These are phyloP conservation scores for Pseudogymnoascus sp. DNA, from an alignment of 2,329 filamentous ascomycete species.

Conservation along the genomic window DNA sequence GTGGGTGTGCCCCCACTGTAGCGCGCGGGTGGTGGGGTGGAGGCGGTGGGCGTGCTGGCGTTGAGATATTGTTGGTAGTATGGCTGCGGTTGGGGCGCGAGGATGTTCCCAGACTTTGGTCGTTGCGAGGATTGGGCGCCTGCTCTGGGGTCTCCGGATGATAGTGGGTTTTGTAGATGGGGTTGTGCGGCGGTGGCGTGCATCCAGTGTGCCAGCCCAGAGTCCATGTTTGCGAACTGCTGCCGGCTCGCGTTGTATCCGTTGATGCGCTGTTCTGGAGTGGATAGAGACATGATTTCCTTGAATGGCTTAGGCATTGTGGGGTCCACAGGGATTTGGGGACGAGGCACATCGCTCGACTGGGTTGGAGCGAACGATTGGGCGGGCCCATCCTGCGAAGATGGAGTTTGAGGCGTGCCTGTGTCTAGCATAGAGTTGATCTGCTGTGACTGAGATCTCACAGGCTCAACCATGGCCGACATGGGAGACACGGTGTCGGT, in stretches of 20 bases:
- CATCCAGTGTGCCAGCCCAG: conserved; percentile 60
- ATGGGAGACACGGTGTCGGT: background rate
- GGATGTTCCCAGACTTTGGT: conserved; percentile 19
- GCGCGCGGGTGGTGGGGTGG: conserved; percentile 15
- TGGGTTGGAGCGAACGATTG: background rate
- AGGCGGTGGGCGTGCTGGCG: conserved; percentile 31
- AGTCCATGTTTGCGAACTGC: conserved; percentile 63
- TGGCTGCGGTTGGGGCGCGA: conserved; percentile 32
- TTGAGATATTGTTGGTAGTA: conserved; percentile 50
- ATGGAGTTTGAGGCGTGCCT: background rate
- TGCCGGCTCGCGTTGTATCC: conserved; percentile 65
- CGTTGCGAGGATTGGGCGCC: conserved; percentile 6
- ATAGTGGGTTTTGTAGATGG: conserved; percentile 34
- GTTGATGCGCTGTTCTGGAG: conserved; percentile 58
- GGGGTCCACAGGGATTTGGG: background rate
- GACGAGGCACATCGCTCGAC: background rate
- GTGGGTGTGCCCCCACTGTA: conserved; percentile 15
- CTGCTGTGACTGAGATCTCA: background rate
- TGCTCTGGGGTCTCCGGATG: conserved; percentile 26
- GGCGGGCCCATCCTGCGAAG: background rate
- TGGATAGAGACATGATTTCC: conserved; percentile 66
- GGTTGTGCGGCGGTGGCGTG: conserved; percentile 35
- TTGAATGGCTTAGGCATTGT: conserved; percentile 42
- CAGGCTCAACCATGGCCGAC: background rate
- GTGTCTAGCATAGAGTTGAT: background rate